These are phyloP conservation scores for Panaeolus cyanescens DNA, from an alignment of 768 basidiomycete genomes.

Conservation along the genomic window DNA sequence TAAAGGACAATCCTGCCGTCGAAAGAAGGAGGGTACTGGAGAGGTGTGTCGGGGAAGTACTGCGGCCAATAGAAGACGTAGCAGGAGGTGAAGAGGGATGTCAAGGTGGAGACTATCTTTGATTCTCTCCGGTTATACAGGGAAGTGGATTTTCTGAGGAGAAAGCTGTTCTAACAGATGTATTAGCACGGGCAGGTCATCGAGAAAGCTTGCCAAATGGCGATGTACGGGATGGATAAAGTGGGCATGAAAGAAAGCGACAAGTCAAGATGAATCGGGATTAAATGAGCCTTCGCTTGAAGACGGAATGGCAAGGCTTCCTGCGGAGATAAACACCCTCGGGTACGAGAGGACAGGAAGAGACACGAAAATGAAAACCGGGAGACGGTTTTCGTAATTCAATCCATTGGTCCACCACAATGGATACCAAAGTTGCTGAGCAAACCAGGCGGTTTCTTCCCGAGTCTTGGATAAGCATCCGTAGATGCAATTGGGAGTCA, in stretches of 20 bases:
- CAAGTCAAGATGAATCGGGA: background rate
- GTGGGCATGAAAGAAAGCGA: background rate
- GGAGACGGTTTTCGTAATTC: background rate
- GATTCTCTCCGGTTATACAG: conserved; percentile 86
- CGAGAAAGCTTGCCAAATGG: conserved; percentile 5
- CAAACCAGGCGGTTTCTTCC: background rate
- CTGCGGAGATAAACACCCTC: background rate
- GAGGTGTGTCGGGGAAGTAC: conserved; percentile 72
- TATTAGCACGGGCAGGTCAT: conserved; percentile 5
- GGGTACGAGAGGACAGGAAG: background rate
- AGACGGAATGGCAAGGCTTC: background rate
- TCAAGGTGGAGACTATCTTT: conserved; percentile 84
- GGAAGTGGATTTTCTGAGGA: conserved; percentile 72
- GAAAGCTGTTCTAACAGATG: conserved; percentile 60
- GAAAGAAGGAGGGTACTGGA: conserved; percentile 88
- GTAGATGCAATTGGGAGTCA: background rate
- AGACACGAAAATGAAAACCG: background rate
- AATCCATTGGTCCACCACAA: background rate
- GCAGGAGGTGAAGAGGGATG: conserved; percentile 87
- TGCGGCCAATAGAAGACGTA: conserved; percentile 86
- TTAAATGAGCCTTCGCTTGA: background rate
- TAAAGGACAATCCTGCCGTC: conserved; percentile 89
- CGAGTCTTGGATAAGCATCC: background rate
- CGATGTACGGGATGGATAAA: background rate
- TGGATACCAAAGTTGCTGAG: background rate